Evolutionary conservation across 768 basidiomycete genomes (phyloP).

Genomic region (Trametes gibbosa): DNA sequence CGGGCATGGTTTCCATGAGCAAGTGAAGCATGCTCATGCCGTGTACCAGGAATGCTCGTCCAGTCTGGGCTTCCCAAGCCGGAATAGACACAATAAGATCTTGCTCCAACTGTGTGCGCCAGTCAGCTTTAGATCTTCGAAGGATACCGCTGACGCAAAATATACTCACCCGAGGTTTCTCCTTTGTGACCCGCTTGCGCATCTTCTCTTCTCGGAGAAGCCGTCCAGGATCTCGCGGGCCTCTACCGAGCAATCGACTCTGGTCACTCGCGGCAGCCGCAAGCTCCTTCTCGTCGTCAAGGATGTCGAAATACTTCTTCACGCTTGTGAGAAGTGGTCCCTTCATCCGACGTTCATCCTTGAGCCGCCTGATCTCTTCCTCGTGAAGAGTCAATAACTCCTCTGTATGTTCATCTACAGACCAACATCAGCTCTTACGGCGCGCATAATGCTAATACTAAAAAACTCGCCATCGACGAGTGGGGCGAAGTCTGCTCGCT

Average conservation of each 20-base stretch:
- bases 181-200: constrained; percentile 87
- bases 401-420: constrained; percentile 83
- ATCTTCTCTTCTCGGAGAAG: constrained; percentile 95
- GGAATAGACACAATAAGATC: constrained; percentile 79
- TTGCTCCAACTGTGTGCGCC: constrained; percentile 68
- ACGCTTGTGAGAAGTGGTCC: constrained; percentile 71
- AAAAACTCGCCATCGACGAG: constrained; percentile 71
- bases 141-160: neutral
- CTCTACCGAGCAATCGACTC: constrained; percentile 75
- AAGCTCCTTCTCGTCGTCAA: constrained; percentile 85
- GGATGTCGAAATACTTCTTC: constrained; percentile 88
- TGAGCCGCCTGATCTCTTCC: constrained; percentile 76
- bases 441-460: no score
- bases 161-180: constrained; percentile 82
- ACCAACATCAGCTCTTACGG: neutral
- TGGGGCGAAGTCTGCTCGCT: constrained; percentile 75
- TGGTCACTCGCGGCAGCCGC: constrained; percentile 80
- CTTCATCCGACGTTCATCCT: constrained; percentile 79
- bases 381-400: constrained; percentile 84
- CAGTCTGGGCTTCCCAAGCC: constrained; percentile 78
- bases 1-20: constrained; percentile 66
- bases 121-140: neutral
- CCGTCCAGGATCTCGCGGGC: constrained; percentile 79
- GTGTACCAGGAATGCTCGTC: constrained; percentile 77
- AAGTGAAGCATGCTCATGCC: constrained; percentile 79